Evolutionary conservation across 345 rosid species (phyloP), one percentile per base, ranked within the genome.

Genomic region (Camelina sativa): DNA sequence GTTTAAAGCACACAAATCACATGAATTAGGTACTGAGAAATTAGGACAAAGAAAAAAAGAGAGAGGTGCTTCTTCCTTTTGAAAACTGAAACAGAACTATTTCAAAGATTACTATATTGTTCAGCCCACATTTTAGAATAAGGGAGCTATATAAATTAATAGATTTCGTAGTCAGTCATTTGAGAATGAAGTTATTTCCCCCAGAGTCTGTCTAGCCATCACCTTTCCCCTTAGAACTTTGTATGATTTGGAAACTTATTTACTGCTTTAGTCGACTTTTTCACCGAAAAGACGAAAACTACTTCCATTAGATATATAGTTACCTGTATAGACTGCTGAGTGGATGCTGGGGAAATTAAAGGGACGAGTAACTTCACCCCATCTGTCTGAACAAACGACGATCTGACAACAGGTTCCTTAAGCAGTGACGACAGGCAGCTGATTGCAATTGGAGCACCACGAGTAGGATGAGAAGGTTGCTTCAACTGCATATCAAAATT

Each of bases 291-390:
- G 8, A 5, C 30, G 30, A 28, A 28, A 28, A 28, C 30, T 44
- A 35, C 40, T 41, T 71, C 72, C 62, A 50, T 54, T 11, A 63
- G 10, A 11, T 47, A 40, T 56, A 52, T 9, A 23, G 34, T 71
- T 78, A 91, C 98, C 98, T 94, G 98, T 50, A 88, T 88, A 44
- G 98, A 94, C 75, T 91, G 98, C 83, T 91, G 98, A 46, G 96
- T 94, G 48, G 98, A 87, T 73, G 96, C 98, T 17, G 98, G 98
- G 76, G 88, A 85, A 79, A 94, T 94, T 44, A 86, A 79, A 67
- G 97, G 97, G 76, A 86, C 81, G 64, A 94, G 83, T 79, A 94
- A 81, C 84, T 94, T 94, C 82, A 94, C 91, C 20, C 98, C 98
- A 78, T 94, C 97, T 65, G 84, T 89, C 71, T 82, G 87, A 79